phyloP scores from a whole-genome alignment of 192 early-diverging fungal species.

The Umbelopsis isabellina region DNA sequence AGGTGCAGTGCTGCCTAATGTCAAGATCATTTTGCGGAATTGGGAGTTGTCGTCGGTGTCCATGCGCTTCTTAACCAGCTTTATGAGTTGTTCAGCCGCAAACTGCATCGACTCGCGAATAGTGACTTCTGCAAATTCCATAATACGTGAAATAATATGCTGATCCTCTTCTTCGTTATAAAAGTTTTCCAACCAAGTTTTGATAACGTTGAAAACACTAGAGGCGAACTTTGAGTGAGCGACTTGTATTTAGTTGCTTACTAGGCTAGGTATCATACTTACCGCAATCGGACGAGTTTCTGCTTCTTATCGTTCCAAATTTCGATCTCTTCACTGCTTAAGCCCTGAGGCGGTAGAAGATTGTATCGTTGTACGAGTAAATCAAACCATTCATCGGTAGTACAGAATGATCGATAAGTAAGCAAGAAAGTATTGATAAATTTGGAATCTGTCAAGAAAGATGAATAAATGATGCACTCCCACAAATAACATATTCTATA shows the following conservation, averaged over 20 bases:
- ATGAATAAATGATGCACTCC: not conserved
- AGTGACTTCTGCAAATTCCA: slow-evolving; percentile 27
- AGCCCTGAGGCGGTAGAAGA: slow-evolving; percentile 66
- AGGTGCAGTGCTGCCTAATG: slow-evolving; percentile 64
- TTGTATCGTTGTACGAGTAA: slow-evolving; percentile 76
- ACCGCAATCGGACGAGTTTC: slow-evolving; percentile 83
- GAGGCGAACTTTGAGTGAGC: not conserved
- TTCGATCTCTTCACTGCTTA: slow-evolving; percentile 67
- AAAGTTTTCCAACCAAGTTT: slow-evolving; percentile 90
- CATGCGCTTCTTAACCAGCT: slow-evolving; percentile 38
- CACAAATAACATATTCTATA: not conserved
- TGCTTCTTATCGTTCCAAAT: slow-evolving; percentile 87
- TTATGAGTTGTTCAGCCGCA: slow-evolving; percentile 34
- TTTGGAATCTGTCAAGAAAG: slow-evolving; percentile 61
- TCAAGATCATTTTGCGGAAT: slow-evolving; percentile 67
- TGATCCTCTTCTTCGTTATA: slow-evolving; percentile 73
- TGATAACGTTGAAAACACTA: slow-evolving; percentile 87
- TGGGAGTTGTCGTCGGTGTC: slow-evolving; percentile 47
- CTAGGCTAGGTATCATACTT: not conserved
- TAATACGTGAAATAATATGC: slow-evolving; percentile 29
- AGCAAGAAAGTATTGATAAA: slow-evolving; percentile 87
- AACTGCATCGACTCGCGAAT: slow-evolving; percentile 38
- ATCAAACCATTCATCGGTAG: slow-evolving; percentile 77
- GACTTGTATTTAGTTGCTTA: not conserved
- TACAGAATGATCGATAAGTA: slow-evolving; percentile 90